Evolutionary conservation across 164 flowering plant species (phyloP), one percentile per base, ranked within the genome.

Genomic region (Litsea cubeba): DNA sequence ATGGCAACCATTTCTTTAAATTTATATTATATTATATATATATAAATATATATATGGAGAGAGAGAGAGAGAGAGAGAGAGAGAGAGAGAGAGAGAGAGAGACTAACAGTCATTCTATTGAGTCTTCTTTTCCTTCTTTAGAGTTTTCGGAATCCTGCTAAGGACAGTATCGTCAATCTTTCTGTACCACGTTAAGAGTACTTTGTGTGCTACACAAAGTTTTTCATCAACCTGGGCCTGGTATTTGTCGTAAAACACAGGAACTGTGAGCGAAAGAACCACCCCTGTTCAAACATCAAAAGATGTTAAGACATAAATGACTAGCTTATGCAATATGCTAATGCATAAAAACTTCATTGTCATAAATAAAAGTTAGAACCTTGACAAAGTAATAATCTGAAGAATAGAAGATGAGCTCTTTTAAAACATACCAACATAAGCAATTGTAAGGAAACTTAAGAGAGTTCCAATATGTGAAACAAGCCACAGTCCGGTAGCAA

Each of bases 401-500:
- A 35, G 7, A 66, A 28, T 12, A 12, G 10, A 66, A 28, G 18
- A 40, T 7, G 10, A 66, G 20, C 46, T 66, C 46, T 30, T 28
- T 11, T 2, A 40, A 26, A 70, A 79, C 91, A 87, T 77, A 95
- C 99, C 93, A 64, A 90, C 80, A 76, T 88, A 93, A 67, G 86
- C 75, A 28, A 95, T 79, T 64, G 97, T 90, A 57, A 95, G 83
- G 76, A 95, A 91, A 83, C 81, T 89, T 81, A 84, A 87, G 71
- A 95, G 67, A 82, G 93, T 84, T 14, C 99, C 97, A 72, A 95
- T 67, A 68, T 72, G 89, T 18, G 97, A 90, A 68, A 84, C 75
- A 15, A 87, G 4, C 91, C 91, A 90, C 82, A 93, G 79, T 57
- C 73, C 74, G 50, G 79, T 32, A 63, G 81, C 85, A 78, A 91